A percentile compares a stretch with the other conserved stretches of the same genome.
phyloP scores from a whole-genome alignment of 345 rosid genomes.

The Ricinus communis region DNA sequence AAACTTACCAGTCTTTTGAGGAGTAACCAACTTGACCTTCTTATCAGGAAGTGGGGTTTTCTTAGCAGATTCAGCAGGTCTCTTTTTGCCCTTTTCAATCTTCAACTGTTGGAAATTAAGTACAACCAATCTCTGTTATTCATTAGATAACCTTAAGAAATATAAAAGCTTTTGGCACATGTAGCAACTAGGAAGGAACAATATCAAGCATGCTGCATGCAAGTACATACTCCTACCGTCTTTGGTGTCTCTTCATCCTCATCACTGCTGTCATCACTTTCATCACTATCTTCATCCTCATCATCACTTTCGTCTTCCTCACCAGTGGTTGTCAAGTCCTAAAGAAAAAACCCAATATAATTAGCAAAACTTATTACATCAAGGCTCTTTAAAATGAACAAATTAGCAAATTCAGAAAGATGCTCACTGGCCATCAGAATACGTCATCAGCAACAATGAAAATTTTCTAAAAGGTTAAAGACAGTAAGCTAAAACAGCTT shows the following conservation, averaged over 20 bases:
- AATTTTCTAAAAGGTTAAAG: neutral
- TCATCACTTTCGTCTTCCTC: conserved; percentile 26
- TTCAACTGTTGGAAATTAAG: conserved; percentile 14
- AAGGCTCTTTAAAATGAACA: neutral
- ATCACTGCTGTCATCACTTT: conserved; percentile 29
- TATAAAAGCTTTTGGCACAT: neutral
- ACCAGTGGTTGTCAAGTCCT: conserved; percentile 8
- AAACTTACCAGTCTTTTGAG: conserved; percentile 63
- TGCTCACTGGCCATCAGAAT: neutral
- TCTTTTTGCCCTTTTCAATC: conserved; percentile 66
- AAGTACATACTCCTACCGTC: conserved; percentile 38
- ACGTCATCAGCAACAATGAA: neutral
- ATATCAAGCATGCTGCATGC: no score
- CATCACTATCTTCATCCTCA: conserved; percentile 30
- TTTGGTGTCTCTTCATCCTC: conserved; percentile 45
- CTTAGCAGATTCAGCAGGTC: conserved; percentile 45
- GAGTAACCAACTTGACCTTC: conserved; percentile 70
- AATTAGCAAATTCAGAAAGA: neutral
- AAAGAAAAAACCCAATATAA: neutral
- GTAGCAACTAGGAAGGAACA: no score
- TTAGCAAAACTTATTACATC: neutral
- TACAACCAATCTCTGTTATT: neutral
- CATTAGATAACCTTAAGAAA: neutral
- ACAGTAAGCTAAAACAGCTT: neutral
- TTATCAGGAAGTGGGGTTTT: conserved; percentile 52